These are phyloP conservation scores for Fraxinus latifolia DNA, from an alignment of 305 asterid species.

Conservation along the genomic window DNA sequence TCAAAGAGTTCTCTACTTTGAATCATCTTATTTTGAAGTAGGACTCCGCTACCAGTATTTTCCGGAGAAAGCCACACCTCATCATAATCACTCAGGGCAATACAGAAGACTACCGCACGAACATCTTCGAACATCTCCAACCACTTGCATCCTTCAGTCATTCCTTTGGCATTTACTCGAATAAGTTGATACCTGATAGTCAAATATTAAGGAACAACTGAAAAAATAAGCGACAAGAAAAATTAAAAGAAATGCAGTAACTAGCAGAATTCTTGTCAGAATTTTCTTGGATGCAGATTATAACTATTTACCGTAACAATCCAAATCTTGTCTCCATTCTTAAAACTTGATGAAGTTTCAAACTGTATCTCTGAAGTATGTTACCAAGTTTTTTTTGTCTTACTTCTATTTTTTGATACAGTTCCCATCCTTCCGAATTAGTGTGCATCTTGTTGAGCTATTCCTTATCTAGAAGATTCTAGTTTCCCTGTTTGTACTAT, in stretches of 20 bases:
- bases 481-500: neutral
- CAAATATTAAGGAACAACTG: neutral
- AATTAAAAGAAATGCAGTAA: neutral
- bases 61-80: constrained; percentile 55
- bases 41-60: constrained; percentile 30
- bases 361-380: neutral
- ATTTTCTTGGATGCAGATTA: neutral
- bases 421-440: neutral
- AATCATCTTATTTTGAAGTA: constrained; percentile 74
- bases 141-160: constrained; percentile 91
- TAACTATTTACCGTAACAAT: neutral
- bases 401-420: neutral
- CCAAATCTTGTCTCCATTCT: neutral
- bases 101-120: constrained; percentile 71
- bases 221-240: neutral
- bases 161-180: constrained; percentile 76
- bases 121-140: constrained; percentile 96
- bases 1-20: constrained; percentile 74
- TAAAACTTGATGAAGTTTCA: neutral
- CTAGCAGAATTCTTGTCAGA: neutral
- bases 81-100: constrained; percentile 80
- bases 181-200: constrained; percentile 74
- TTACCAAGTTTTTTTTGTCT: neutral
- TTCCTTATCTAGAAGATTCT: neutral
- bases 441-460: neutral